These are phyloP conservation scores for Larix kaempferi DNA, from an alignment of 75 land plant species.

Conservation along the genomic window DNA sequence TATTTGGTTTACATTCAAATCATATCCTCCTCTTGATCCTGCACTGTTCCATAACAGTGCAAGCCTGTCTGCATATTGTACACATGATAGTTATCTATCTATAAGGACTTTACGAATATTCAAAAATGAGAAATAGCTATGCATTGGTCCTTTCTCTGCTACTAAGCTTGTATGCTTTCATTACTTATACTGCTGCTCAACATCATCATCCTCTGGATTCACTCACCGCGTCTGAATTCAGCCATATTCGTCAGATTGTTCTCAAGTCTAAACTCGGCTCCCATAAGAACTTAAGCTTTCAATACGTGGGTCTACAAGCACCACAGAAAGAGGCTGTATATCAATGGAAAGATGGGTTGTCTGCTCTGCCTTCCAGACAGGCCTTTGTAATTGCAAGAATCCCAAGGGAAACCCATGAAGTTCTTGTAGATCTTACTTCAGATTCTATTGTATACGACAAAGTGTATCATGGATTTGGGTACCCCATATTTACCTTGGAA, in stretches of 20 bases:
- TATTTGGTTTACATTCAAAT: too few relatives aligned
- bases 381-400: conserved; percentile 42
- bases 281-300: conserved; percentile 24
- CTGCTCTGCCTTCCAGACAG: conserved; percentile 27
- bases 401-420: conserved; percentile 27
- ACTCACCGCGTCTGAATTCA: conserved; percentile 38
- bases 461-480: conserved; percentile 43
- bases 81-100: too few relatives aligned
- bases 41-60: too few relatives aligned
- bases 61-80: too few relatives aligned
- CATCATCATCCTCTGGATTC: conserved; percentile 52
- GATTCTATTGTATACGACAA: conserved; percentile 18
- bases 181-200: background rate
- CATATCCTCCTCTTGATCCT: too few relatives aligned
- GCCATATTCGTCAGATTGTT: too few relatives aligned
- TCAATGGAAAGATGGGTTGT: conserved; percentile 11
- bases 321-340: conserved; percentile 54
- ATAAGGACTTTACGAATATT: too few relatives aligned
- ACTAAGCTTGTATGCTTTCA: background rate
- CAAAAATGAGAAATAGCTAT: background rate
- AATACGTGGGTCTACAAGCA: conserved; percentile 51
- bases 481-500: conserved; percentile 34
- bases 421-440: conserved; percentile 40
- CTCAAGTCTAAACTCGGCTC: background rate
- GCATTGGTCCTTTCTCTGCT: background rate